Conservation (phyloP, 345 rosid species). For the Eucalyptus viminalis region DNA sequence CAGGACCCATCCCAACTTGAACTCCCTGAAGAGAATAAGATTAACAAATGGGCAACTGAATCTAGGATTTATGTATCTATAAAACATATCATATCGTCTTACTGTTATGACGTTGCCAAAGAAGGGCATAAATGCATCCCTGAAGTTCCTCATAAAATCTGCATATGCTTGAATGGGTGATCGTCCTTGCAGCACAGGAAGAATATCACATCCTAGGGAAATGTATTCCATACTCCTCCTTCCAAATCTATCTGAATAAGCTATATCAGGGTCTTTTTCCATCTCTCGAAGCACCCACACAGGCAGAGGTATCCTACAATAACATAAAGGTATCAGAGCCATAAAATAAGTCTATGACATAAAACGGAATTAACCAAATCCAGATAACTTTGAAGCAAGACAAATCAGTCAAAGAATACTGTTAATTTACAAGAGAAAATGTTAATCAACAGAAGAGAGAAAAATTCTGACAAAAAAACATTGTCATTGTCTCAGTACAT, state of each 20-base stretch:
- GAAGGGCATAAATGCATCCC: slow-evolving; percentile 28
- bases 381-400: neutral
- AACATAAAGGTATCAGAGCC: neutral
- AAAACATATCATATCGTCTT: neutral
- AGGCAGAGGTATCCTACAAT: slow-evolving; percentile 40
- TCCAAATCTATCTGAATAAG: slow-evolving; percentile 33
- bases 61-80: neutral
- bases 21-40: slow-evolving; percentile 15
- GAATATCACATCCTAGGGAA: slow-evolving; percentile 43
- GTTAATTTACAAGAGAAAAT: neutral
- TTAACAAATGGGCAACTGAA: neutral
- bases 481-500: neutral
- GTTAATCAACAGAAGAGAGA: neutral
- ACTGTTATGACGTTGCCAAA: slow-evolving; percentile 31
- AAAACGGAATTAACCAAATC: neutral
- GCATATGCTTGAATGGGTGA: slow-evolving; percentile 44
- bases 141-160: slow-evolving; percentile 44
- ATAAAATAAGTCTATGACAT: neutral
- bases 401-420: neutral
- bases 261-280: slow-evolving; percentile 30
- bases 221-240: slow-evolving; percentile 36
- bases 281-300: slow-evolving; percentile 40
- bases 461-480: neutral
- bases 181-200: slow-evolving; percentile 36
- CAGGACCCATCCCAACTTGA: slow-evolving; percentile 54